phyloP scores from a whole-genome alignment of 2,329 filamentous ascomycete species.

The Aspergillus ruber region DNA sequence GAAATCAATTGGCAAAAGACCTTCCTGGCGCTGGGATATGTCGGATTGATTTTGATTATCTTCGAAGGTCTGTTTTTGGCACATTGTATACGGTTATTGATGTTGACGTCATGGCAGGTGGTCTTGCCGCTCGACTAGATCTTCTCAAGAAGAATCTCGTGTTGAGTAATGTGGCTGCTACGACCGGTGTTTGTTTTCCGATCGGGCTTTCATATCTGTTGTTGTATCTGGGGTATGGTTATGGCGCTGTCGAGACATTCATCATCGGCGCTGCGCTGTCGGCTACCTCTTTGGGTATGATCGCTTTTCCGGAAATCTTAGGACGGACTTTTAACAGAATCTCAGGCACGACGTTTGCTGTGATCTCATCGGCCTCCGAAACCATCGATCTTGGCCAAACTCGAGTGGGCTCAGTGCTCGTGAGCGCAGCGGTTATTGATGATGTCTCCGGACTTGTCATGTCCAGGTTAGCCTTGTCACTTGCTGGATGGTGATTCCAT shows the following conservation, averaged over 20 bases:
- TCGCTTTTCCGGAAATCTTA: not conserved
- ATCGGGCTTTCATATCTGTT: conserved; percentile 42
- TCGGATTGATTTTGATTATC: conserved; percentile 46
- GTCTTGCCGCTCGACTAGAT: conserved; percentile 42
- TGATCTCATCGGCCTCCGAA: conserved; percentile 24
- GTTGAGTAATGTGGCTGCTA: conserved; percentile 37
- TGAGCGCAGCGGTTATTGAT: conserved; percentile 44
- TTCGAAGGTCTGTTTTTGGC: conserved; percentile 32
- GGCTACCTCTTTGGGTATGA: conserved; percentile 23
- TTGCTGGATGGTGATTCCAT: not conserved
- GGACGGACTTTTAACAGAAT: not conserved
- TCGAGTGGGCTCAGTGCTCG: conserved; percentile 39
- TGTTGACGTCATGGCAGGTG: conserved; percentile 26
- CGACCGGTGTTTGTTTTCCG: conserved; percentile 42
- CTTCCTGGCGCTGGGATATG: conserved; percentile 43
- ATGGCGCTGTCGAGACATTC: conserved; percentile 30
- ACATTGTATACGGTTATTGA: not conserved
- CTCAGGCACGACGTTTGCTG: conserved; percentile 24
- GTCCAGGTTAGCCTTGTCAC: conserved; percentile 12
- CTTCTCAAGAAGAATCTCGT: conserved; percentile 41
- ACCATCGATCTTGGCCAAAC: conserved; percentile 39
- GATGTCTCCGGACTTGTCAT: conserved; percentile 42
- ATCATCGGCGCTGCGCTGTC: conserved; percentile 25
- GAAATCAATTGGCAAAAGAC: conserved; percentile 39
- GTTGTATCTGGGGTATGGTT: conserved; percentile 39